These are phyloP conservation scores for Triticum turgidum DNA, from an alignment of 176 grass and related monocot species.

Conservation along the genomic window DNA sequence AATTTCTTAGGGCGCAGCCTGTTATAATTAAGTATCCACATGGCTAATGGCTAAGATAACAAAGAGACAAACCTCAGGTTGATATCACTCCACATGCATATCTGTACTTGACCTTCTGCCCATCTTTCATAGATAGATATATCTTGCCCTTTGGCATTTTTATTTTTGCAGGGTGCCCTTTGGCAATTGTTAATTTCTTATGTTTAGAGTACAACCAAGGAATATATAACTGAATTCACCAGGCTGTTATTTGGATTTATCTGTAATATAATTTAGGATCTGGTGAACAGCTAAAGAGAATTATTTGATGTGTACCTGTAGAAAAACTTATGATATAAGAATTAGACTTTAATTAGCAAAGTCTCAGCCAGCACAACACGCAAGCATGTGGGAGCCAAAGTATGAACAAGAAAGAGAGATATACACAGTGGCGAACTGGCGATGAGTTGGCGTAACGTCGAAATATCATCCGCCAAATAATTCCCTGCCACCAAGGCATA, in stretches of 20 bases:
- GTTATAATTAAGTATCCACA: background rate
- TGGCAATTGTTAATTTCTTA: no score
- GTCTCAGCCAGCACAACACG: slow-evolving; percentile 26
- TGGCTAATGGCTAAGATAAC: background rate
- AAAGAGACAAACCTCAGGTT: slow-evolving; percentile 13
- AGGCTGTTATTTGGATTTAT: background rate
- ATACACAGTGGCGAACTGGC: slow-evolving; percentile 1
- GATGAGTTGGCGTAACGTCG: slow-evolving; percentile 44
- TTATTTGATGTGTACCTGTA: background rate
- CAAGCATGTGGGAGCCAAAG: slow-evolving; percentile 4
- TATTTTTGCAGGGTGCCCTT: background rate
- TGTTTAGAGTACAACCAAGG: no score
- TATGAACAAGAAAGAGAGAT: slow-evolving; percentile 25
- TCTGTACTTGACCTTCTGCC: background rate
- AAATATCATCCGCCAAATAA: slow-evolving; percentile 39
- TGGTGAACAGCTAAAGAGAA: background rate
- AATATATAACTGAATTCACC: background rate
- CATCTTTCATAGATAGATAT: background rate
- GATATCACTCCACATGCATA: slow-evolving; percentile 18
- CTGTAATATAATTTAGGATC: background rate
- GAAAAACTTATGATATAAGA: slow-evolving; percentile 3
- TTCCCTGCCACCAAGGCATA: slow-evolving; percentile 20
- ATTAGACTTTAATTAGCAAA: background rate
- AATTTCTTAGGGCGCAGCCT: background rate
- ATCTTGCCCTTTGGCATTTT: background rate